phyloP scores from a whole-genome alignment of 179 eudicot species.

The Silene noctiflora region DNA sequence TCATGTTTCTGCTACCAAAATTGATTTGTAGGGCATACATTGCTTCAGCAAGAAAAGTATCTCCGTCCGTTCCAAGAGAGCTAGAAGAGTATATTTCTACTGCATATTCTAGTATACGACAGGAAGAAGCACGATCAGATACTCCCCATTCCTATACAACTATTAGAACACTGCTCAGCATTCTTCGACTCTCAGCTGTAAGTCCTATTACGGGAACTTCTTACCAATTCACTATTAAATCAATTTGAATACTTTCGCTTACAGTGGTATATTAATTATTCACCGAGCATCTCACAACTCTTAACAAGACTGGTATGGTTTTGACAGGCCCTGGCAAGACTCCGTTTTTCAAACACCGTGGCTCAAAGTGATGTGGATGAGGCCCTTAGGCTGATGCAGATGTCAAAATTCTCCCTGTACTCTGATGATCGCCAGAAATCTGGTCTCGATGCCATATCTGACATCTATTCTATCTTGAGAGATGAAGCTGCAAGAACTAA shows the following conservation, averaged over 20 bases:
- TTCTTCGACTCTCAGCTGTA: slow-evolving; percentile 90
- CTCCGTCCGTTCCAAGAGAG: slow-evolving; percentile 79
- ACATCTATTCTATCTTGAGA: slow-evolving; percentile 86
- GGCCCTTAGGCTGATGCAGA: slow-evolving; percentile 90
- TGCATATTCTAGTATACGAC: slow-evolving; percentile 91
- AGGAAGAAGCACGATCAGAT: slow-evolving; percentile 92
- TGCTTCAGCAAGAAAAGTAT: slow-evolving; percentile 80
- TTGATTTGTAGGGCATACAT: slow-evolving; percentile 72
- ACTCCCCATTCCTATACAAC: slow-evolving; percentile 93
- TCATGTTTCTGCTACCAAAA: background rate
- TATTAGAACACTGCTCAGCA: slow-evolving; percentile 91
- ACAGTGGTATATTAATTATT: too few relatives aligned
- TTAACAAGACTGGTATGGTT: background rate
- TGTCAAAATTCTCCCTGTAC: slow-evolving; percentile 98
- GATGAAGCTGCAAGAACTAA: slow-evolving; percentile 91
- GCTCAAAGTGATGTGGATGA: slow-evolving; percentile 98
- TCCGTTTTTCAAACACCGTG: slow-evolving; percentile 72
- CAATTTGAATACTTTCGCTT: background rate
- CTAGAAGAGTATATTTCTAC: slow-evolving; percentile 91
- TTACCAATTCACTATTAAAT: background rate
- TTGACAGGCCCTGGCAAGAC: slow-evolving; percentile 92
- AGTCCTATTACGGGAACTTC: slow-evolving; percentile 29
- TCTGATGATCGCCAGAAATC: slow-evolving; percentile 91
- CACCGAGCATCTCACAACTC: background rate
- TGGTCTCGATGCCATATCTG: slow-evolving; percentile 95